Evolutionary conservation across 108 stramenopile genomes (phyloP).

Genomic region (Pseudonitzschia multiseries): DNA sequence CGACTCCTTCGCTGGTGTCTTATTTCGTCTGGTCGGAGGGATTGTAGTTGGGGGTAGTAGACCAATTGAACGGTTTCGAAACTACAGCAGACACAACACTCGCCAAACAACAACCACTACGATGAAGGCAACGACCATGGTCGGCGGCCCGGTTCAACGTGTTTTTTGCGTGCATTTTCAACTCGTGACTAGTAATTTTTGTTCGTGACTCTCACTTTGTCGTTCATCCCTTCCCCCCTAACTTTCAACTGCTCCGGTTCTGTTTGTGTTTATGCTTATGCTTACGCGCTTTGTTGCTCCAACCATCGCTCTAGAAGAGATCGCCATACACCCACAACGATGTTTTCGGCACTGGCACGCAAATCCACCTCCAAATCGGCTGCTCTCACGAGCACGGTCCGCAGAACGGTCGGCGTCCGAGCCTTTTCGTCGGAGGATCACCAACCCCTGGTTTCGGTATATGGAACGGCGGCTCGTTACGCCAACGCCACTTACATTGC

Average conservation of each 20-base stretch:
- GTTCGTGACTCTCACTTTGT: neutral
- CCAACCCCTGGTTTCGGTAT: slow-evolving; percentile 82
- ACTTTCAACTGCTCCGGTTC: no score
- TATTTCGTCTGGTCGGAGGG: no score
- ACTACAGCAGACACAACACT: neutral
- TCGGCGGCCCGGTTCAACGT: neutral
- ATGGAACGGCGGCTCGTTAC: slow-evolving; percentile 93
- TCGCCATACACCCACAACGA: neutral
- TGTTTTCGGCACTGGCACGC: slow-evolving; percentile 16
- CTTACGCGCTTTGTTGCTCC: neutral
- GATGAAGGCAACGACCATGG: neutral
- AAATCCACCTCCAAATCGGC: slow-evolving; percentile 7
- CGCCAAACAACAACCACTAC: neutral
- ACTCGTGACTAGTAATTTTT: slow-evolving; percentile 10
- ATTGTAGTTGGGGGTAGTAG: neutral
- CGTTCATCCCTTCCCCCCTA: neutral
- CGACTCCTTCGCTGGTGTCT: no score
- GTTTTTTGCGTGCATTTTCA: slow-evolving; percentile 9
- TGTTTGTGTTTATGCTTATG: neutral
- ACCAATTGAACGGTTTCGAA: neutral
- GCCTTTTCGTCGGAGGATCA: slow-evolving; percentile 53
- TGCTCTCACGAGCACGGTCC: slow-evolving; percentile 5
- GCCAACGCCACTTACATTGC: slow-evolving; percentile 95
- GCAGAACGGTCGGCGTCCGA: slow-evolving; percentile 34
- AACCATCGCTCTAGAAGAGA: neutral